phyloP scores from a whole-genome alignment of 139 green algal genomes.

The Chlamydomonas asymmetrica region DNA sequence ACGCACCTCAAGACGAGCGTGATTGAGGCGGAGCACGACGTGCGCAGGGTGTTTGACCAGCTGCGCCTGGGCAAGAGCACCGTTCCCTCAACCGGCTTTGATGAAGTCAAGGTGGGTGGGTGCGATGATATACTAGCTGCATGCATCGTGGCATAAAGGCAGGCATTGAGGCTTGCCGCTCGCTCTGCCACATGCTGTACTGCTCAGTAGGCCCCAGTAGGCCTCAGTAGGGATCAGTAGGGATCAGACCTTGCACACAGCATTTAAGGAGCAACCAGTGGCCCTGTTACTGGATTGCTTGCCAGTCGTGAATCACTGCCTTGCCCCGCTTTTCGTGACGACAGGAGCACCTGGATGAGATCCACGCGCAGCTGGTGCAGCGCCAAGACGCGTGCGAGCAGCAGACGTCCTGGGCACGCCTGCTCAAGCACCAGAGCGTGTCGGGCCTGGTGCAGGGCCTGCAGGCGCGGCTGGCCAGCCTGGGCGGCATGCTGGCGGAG shows the following conservation, averaged over 20 bases:
- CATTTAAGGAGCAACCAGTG: too few relatives aligned
- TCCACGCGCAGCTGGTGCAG: not conserved
- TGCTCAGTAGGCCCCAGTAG: too few relatives aligned
- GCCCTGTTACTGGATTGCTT: too few relatives aligned
- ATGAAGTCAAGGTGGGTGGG: too few relatives aligned
- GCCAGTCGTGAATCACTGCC: too few relatives aligned
- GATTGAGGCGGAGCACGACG: conserved; percentile 29
- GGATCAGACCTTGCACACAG: too few relatives aligned
- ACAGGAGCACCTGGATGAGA: not conserved
- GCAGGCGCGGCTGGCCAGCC: conserved; percentile 10
- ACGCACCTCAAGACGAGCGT: conserved; percentile 43
- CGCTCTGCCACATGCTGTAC: too few relatives aligned
- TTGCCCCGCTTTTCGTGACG: too few relatives aligned
- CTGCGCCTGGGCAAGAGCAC: conserved; percentile 24
- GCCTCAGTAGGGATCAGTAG: too few relatives aligned
- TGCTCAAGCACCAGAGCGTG: conserved; percentile 33
- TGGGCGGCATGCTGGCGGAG: conserved; percentile 13
- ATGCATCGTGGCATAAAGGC: too few relatives aligned
- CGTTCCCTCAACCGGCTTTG: not conserved
- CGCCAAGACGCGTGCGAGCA: conserved; percentile 15
- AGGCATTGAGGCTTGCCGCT: too few relatives aligned
- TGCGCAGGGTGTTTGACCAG: conserved; percentile 27
- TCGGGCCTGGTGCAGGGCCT: conserved; percentile 16
- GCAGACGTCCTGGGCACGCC: conserved; percentile 36
- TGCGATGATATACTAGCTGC: too few relatives aligned